Conservation (phyloP, 768 basidiomycete species). For the Panellus pusillus region DNA sequence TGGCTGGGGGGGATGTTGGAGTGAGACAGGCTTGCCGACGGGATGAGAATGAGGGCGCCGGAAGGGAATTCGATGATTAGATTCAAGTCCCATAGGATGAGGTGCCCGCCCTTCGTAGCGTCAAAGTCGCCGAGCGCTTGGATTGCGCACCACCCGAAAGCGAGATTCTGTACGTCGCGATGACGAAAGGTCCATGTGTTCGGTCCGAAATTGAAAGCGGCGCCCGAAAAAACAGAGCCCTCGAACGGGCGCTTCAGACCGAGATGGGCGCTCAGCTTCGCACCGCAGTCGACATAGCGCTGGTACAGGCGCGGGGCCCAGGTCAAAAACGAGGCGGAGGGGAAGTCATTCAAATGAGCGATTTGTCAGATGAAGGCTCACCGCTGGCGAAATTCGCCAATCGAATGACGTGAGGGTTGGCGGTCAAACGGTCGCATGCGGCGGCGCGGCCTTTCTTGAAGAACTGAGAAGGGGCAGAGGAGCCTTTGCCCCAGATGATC, state of each 20-base stretch:
- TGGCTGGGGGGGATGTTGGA: slow-evolving; percentile 21
- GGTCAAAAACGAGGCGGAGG: not conserved
- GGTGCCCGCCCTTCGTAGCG: slow-evolving; percentile 28
- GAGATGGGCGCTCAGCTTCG: not conserved
- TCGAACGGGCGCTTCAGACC: not conserved
- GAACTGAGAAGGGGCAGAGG: slow-evolving; percentile 1
- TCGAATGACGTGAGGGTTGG: not conserved
- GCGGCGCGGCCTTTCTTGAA: not conserved
- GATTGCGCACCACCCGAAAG: slow-evolving; percentile 33
- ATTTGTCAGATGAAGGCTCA: not conserved
- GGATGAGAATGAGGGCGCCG: slow-evolving; percentile 28
- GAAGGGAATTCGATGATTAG: slow-evolving; percentile 28
- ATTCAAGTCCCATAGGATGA: slow-evolving; percentile 30
- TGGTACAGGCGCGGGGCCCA: slow-evolving; percentile 15
- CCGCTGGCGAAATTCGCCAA: slow-evolving; percentile 17
- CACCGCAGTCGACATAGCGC: slow-evolving; percentile 4
- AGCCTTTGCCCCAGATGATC: slow-evolving; percentile 22
- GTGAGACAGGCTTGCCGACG: slow-evolving; percentile 28
- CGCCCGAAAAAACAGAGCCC: slow-evolving; percentile 21
- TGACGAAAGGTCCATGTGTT: slow-evolving; percentile 21
- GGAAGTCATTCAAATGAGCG: not conserved
- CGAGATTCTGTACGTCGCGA: slow-evolving; percentile 30
- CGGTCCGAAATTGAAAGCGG: slow-evolving; percentile 31
- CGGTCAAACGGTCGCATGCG: not conserved
- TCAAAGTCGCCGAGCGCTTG: slow-evolving; percentile 29